Evolutionary conservation across 352 stramenopile species (phyloP).

Genomic region (Elongisporangium anandrum): DNA sequence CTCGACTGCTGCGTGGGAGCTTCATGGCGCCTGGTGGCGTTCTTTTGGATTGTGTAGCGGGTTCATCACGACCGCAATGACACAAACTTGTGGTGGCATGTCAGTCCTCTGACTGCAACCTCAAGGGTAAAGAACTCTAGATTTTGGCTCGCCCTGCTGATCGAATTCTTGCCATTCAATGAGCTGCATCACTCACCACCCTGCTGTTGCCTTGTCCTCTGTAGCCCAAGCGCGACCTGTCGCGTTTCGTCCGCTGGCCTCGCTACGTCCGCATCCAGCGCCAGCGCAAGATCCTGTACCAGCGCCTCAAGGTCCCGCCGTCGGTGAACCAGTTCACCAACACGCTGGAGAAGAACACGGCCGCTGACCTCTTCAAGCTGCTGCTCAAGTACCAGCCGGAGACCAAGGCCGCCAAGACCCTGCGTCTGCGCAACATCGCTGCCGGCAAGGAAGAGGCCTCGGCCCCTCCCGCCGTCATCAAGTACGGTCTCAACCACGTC

Average conservation of each 20-base stretch:
- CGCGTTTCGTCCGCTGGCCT: slow-evolving; percentile 98
- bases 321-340: slow-evolving; percentile 99
- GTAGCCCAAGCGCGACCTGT: slow-evolving; percentile 95
- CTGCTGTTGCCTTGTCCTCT: slow-evolving; percentile 9
- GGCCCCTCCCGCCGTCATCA: slow-evolving; percentile 90
- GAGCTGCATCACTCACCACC: not conserved
- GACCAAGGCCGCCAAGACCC: slow-evolving; percentile 96
- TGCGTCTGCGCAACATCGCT: slow-evolving; percentile 95
- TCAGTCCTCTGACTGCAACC: slow-evolving; percentile 39
- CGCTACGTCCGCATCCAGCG: slow-evolving; percentile 98
- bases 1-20: not conserved
- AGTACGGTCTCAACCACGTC: slow-evolving; percentile 99
- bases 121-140: slow-evolving; percentile 74
- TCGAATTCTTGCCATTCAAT: slow-evolving; percentile 17
- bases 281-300: slow-evolving; percentile 98
- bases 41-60: slow-evolving; percentile 62
- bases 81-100: slow-evolving; percentile 88
- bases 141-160: slow-evolving; percentile 9
- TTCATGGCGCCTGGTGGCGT: not conserved
- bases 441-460: slow-evolving; percentile 90
- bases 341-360: slow-evolving; percentile 97
- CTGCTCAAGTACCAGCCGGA: slow-evolving; percentile 99
- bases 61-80: slow-evolving; percentile 90
- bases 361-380: slow-evolving; percentile 97
- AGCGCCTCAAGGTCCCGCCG: slow-evolving; percentile 98